Conservation (phyloP, 2,329 filamentous ascomycete species). For the Blastomyces gilchristii region DNA sequence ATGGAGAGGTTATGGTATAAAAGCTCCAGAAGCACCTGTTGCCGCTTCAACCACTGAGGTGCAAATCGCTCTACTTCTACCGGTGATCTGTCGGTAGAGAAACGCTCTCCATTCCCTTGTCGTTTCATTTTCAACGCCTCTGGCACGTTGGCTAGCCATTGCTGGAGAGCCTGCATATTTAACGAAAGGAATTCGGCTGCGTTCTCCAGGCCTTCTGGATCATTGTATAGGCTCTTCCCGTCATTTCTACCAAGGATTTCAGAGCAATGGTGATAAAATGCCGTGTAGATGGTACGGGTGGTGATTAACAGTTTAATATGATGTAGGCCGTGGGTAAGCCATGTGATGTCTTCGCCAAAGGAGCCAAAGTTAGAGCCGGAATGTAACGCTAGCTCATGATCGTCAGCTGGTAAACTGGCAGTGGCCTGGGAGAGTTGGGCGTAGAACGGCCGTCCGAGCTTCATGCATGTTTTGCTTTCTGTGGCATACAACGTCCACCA, state of each 20-base stretch:
- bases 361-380: conserved; percentile 27
- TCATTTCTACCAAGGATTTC: conserved; percentile 17
- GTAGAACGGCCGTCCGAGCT: conserved; percentile 39
- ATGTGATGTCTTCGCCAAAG: conserved; percentile 28
- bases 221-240: conserved; percentile 22
- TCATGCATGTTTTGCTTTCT: conserved; percentile 40
- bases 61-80: conserved; percentile 30
- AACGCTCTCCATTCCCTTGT: conserved; percentile 23
- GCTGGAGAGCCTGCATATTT: conserved; percentile 20
- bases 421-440: conserved; percentile 27
- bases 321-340: conserved; percentile 31
- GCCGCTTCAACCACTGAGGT: conserved; percentile 35
- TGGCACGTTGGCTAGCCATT: conserved; percentile 31
- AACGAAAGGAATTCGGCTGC: conserved; percentile 25
- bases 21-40: conserved; percentile 35
- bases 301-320: conserved; percentile 28
- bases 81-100: conserved; percentile 31
- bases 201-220: conserved; percentile 22
- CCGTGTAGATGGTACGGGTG: conserved; percentile 25
- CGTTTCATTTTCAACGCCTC: conserved; percentile 30
- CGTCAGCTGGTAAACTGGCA: conserved; percentile 32
- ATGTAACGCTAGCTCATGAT: conserved; percentile 22
- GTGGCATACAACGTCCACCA: conserved; percentile 45
- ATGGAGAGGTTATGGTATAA: conserved; percentile 33
- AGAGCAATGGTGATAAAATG: conserved; percentile 26